Evolutionary conservation across 495 filamentous ascomycete species (phyloP).

Genomic region (Xylaria cubensis): DNA sequence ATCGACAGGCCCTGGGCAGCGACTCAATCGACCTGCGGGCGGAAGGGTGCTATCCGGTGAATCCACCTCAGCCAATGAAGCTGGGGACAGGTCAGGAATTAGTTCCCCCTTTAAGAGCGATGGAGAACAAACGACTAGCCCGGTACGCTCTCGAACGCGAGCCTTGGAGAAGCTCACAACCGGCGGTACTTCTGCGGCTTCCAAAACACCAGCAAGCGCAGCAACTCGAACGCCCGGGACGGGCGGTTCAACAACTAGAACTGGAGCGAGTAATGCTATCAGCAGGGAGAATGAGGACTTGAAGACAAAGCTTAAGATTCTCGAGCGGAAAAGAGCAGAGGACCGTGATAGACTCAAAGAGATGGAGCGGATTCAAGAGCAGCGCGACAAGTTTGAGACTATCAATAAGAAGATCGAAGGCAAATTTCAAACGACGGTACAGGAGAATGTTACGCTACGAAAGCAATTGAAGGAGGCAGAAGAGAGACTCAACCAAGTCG

Average conservation of each 20-base stretch:
- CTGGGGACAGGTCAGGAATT: conserved; percentile 43
- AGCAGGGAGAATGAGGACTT: conserved; percentile 78
- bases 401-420: conserved; percentile 92
- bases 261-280: conserved; percentile 46
- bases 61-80: conserved; percentile 48
- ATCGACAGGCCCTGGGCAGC: conserved; percentile 42
- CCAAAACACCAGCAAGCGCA: conserved; percentile 38
- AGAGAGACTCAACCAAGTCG: conserved; percentile 68
- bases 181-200: conserved; percentile 36
- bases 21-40: conserved; percentile 38
- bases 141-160: conserved; percentile 50
- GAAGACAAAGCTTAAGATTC: conserved; percentile 75
- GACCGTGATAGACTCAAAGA: conserved; percentile 86
- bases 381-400: conserved; percentile 83
- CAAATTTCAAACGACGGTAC: conserved; percentile 86
- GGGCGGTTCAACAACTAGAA: conserved; percentile 36
- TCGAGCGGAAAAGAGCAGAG: conserved; percentile 83
- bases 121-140: conserved; percentile 54
- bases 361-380: conserved; percentile 76
- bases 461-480: conserved; percentile 80
- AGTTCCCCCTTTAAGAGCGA: conserved; percentile 50
- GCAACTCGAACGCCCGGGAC: conserved; percentile 41
- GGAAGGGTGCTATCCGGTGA: conserved; percentile 52
- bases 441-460: conserved; percentile 77
- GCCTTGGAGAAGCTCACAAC: conserved; percentile 56